Percentiles rank a stretch among this genome's conserved stretches.
phyloP scores from a whole-genome alignment of 768 basidiomycete genomes.

The Podaxis sp. region DNA sequence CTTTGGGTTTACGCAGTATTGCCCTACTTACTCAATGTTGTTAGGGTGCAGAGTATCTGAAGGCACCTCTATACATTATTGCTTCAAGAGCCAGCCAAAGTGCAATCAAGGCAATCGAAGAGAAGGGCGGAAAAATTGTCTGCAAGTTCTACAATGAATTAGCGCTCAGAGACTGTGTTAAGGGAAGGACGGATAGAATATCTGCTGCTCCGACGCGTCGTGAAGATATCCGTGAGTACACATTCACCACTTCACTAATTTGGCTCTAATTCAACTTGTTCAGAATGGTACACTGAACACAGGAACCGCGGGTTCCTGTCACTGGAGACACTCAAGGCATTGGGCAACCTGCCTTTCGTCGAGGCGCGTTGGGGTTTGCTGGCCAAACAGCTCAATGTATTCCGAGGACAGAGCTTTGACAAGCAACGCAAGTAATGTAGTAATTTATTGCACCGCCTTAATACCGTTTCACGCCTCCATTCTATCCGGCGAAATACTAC shows the following conservation, averaged over 20 bases:
- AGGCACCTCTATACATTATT: conserved; percentile 72
- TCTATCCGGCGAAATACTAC: conserved; percentile 58
- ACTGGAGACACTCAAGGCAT: conserved; percentile 50
- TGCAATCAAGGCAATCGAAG: conserved; percentile 84
- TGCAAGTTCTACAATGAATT: conserved; percentile 92
- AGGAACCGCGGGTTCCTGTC: conserved; percentile 78
- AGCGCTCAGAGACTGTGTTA: conserved; percentile 76
- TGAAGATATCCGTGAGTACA: conserved; percentile 73
- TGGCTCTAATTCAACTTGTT: conserved; percentile 8
- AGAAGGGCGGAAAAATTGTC: conserved; percentile 76
- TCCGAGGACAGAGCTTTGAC: conserved; percentile 47
- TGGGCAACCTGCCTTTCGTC: conserved; percentile 54
- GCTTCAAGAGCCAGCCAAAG: conserved; percentile 85
- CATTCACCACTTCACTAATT: conserved; percentile 1
- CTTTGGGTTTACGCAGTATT: conserved; percentile 20
- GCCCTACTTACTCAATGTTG: conserved; percentile 5
- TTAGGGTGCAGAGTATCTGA: conserved; percentile 68
- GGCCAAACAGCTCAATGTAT: conserved; percentile 58
- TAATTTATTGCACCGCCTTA: conserved; percentile 16
- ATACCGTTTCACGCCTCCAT: conserved; percentile 39
- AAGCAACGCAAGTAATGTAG: conserved; percentile 36
- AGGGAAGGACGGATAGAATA: conserved; percentile 66
- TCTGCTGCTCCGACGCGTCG: conserved; percentile 84
- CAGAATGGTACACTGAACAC: conserved; percentile 80
- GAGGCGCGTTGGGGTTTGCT: conserved; percentile 71